Percentiles rank a stretch among this genome's conserved stretches.
Conservation (phyloP, 176 grass and related monocot species). For the Pharus latifolius region DNA sequence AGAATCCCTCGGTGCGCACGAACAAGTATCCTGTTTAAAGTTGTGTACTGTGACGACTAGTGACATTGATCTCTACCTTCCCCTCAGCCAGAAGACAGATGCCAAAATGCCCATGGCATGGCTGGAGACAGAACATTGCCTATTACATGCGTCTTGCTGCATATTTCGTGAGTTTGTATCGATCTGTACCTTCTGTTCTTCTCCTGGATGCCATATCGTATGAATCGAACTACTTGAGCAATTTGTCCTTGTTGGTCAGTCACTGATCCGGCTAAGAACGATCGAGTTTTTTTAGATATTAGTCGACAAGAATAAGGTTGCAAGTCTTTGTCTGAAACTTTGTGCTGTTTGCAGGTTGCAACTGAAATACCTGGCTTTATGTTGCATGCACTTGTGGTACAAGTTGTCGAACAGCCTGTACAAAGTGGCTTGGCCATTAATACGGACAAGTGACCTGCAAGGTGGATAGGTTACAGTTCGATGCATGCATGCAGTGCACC, state of each 20-base stretch:
- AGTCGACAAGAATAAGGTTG: neutral
- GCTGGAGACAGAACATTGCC: too few relatives aligned
- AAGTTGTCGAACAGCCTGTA: neutral
- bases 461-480: too few relatives aligned
- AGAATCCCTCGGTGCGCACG: slow-evolving; percentile 13
- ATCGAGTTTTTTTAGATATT: too few relatives aligned
- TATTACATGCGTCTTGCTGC: too few relatives aligned
- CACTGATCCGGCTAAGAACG: neutral
- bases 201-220: too few relatives aligned
- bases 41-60: neutral
- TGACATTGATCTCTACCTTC: slow-evolving; percentile 11
- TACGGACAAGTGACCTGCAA: too few relatives aligned
- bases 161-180: neutral
- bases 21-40: neutral
- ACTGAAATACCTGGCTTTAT: neutral
- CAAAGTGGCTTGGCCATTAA: neutral
- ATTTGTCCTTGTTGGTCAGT: neutral
- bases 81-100: neutral
- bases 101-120: too few relatives aligned
- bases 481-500: too few relatives aligned
- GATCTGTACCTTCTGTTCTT: too few relatives aligned
- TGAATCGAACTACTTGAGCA: too few relatives aligned
- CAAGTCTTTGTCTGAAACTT: neutral
- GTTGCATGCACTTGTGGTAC: neutral
- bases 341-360: neutral